These are phyloP conservation scores for Quercus mongolica DNA, from an alignment of 306 rosid species.

Conservation along the genomic window DNA sequence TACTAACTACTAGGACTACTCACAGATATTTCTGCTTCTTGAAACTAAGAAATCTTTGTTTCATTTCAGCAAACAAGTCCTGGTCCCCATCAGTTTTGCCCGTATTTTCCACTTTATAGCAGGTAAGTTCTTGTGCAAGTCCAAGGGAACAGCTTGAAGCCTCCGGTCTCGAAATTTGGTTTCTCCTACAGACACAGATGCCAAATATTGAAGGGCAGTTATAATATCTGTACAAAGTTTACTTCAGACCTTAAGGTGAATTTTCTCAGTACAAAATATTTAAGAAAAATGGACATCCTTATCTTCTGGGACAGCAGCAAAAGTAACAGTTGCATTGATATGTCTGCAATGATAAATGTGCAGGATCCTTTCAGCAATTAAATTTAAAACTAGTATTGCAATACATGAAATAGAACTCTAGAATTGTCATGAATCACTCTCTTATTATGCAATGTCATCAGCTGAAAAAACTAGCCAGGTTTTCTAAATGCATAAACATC, in stretches of 20 bases:
- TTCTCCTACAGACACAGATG: conserved; percentile 29
- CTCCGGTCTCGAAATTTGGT: conserved; percentile 20
- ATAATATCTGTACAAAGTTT: neutral
- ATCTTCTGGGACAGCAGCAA: neutral
- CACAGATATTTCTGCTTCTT: conserved; percentile 66
- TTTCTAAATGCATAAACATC: no score
- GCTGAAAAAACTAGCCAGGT: neutral
- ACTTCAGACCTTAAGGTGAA: neutral
- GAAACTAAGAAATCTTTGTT: conserved; percentile 64
- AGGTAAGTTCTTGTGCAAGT: conserved; percentile 14
- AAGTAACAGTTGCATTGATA: neutral
- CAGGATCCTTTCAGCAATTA: neutral
- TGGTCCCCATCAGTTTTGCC: conserved; percentile 26
- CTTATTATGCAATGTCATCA: neutral
- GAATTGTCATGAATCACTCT: neutral
- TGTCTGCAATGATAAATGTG: neutral
- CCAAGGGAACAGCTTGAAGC: conserved; percentile 16
- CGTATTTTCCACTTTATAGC: conserved; percentile 19
- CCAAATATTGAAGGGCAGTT: neutral
- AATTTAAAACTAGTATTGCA: neutral
- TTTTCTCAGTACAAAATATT: neutral
- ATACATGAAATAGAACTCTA: neutral
- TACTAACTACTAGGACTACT: conserved; percentile 24
- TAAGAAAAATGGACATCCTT: neutral
- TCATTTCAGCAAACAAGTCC: conserved; percentile 60